These are phyloP conservation scores for Strobilomyces dryophilus DNA, from an alignment of 768 basidiomycete genomes.

Conservation along the genomic window DNA sequence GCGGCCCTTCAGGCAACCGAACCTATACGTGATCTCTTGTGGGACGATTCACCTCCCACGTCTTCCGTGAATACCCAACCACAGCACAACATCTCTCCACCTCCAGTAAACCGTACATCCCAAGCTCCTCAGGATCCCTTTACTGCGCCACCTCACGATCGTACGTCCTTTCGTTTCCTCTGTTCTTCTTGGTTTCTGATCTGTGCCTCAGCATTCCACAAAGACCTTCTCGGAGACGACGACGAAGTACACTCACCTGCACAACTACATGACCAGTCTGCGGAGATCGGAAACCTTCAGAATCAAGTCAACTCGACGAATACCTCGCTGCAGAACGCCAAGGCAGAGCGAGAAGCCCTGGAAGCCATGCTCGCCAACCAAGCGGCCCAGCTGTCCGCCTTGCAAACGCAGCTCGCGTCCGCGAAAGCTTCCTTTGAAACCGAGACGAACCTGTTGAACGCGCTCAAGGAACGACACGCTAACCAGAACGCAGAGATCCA, in stretches of 20 bases:
- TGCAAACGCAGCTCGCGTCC: conserved; percentile 79
- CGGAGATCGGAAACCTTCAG: conserved; percentile 82
- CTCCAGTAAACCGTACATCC: conserved; percentile 20
- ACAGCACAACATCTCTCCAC: conserved; percentile 24
- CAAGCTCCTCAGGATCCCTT: conserved; percentile 48
- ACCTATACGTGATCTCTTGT: conserved; percentile 42
- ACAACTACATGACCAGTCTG: conserved; percentile 67
- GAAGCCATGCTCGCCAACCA: conserved; percentile 66
- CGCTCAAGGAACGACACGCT: conserved; percentile 63
- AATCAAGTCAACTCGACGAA: conserved; percentile 83
- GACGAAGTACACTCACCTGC: conserved; percentile 44
- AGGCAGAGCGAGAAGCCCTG: conserved; percentile 59
- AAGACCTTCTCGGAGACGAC: conserved; percentile 74
- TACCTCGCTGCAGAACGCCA: conserved; percentile 60
- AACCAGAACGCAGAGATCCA: conserved; percentile 70
- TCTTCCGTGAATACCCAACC: conserved; percentile 38
- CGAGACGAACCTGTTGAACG: conserved; percentile 65
- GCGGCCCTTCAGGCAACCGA: conserved; percentile 35
- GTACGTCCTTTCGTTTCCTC: conserved; percentile 11
- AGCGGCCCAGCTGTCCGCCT: conserved; percentile 67
- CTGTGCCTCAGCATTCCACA: conserved; percentile 19
- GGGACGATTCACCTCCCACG: conserved; percentile 50
- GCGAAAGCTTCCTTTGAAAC: conserved; percentile 85
- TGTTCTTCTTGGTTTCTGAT: conserved; percentile 5
- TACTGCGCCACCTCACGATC: conserved; percentile 27